phyloP scores from a whole-genome alignment of 1,139 yeast genomes.

The Debaryomyces fabryi region DNA sequence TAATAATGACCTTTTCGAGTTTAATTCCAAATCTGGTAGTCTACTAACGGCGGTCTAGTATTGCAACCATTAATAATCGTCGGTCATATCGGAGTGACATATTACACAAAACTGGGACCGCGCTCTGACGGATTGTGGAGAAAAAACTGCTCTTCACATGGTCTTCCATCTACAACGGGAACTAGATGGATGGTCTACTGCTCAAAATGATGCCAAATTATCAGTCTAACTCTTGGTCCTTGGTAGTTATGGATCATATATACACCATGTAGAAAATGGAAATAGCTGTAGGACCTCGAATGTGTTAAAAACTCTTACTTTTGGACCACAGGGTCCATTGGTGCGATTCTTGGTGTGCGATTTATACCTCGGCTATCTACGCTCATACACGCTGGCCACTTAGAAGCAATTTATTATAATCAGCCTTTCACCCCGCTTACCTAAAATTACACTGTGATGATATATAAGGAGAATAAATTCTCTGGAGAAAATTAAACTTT shows the following conservation, averaged over 20 bases:
- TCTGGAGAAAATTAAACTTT: neutral
- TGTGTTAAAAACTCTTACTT: neutral
- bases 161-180: neutral
- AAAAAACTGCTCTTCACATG: neutral
- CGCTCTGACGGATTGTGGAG: neutral
- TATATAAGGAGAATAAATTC: constrained; percentile 2
- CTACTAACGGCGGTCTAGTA: neutral
- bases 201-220: neutral
- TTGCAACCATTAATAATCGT: neutral
- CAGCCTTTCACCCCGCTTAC: constrained; percentile 13
- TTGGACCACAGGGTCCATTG: constrained; percentile 4
- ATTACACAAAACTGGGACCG: neutral
- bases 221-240: neutral
- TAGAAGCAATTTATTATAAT: constrained; percentile 7
- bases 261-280: neutral
- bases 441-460: neutral
- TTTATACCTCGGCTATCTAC: constrained; percentile 6
- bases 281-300: neutral
- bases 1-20: no score
- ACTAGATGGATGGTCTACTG: neutral
- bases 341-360: neutral
- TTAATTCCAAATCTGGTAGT: neutral
- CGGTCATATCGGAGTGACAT: neutral
- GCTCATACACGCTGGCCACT: constrained; percentile 4
- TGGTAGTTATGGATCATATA: neutral